A percentile compares a stretch with the other conserved stretches of the same genome.
phyloP scores from a whole-genome alignment of 768 basidiomycete species.

The Hypholoma fasciculare region DNA sequence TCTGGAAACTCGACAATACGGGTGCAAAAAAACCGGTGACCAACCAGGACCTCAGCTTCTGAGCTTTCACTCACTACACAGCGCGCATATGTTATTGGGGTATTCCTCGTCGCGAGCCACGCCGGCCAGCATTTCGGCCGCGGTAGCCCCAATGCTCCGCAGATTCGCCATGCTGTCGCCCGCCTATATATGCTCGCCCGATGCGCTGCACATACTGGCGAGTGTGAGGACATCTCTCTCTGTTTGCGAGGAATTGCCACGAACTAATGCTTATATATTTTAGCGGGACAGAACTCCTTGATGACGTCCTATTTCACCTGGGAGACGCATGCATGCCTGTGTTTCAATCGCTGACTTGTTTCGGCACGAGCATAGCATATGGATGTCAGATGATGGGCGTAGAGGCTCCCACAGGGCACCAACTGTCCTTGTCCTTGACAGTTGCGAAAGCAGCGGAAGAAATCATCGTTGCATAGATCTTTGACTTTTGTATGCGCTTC shows the following conservation, averaged over 20 bases:
- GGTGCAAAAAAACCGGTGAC: constrained; percentile 9
- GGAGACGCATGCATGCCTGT: too few species aligned
- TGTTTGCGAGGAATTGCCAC: constrained; percentile 1
- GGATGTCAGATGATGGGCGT: neutral
- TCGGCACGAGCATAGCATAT: too few species aligned
- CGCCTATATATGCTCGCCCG: neutral
- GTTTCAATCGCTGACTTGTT: too few species aligned
- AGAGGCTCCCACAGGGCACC: neutral
- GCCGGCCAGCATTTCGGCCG: neutral
- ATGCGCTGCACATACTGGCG: neutral
- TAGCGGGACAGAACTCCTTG: neutral
- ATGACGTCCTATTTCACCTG: neutral
- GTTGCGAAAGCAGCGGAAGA: neutral
- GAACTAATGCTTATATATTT: neutral
- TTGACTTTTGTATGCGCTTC: neutral
- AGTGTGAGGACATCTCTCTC: neutral
- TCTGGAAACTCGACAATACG: constrained; percentile 5
- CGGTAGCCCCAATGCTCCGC: neutral
- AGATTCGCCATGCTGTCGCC: neutral
- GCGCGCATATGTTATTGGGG: neutral
- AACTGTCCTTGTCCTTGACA: neutral
- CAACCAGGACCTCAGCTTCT: constrained; percentile 9
- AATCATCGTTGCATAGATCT: neutral
- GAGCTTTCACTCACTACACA: neutral
- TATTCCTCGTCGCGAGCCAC: neutral